Base-by-base conservation (phyloP, 2,329 filamentous ascomycete species). In the Xylaria sp. region DNA sequence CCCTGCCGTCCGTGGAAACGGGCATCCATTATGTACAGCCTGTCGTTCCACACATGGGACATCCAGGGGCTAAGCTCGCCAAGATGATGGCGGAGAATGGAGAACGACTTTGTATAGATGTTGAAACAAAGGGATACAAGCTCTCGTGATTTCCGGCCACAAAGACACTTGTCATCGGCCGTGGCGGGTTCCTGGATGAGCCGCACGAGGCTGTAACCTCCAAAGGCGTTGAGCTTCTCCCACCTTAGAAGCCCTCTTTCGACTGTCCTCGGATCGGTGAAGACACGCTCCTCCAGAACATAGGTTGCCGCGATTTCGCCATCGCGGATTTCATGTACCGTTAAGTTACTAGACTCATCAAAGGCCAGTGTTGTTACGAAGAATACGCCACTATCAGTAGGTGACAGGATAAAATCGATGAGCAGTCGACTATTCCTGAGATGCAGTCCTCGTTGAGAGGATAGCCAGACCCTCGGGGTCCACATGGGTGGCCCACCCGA, bases 351-450 rank as follows among this genome's bases (percentile, higher is more conserved):
- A 11, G 46, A 18, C 9, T 62, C 59, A 10, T 63, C 55, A 0
- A 61, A 54, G 5, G 57, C 62, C 8, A 71, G 61, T 1, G 67
- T 69, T 35, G 70, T 65, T 34, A 71, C 62, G 58, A 72, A 72
- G 49, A 72, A 69, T 13, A 65, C 55, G 35, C 61, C 58, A 9
- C 59, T 56, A 30, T 57, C 50, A 1, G 55, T 63, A 6, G 70
- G 70, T 19, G 66, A 68, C 13, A 72, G 59, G 18, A 71, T 71
- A 52, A 72, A 72, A 48, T 72, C 70, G 16, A 72, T 60, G 48
- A 65, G 60, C n/a, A 65, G 61, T 4, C 62, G 62, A 48, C 55
- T 64, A 1, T 61, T 52, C 11, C 59, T 54, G 44, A 68, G 58
- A 55, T 61, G 65, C 23, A 66, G 49, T 0, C 63, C 66, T 16